Base-by-base conservation (phyloP, 2,329 filamentous ascomycete genomes). In the Cadophora luteo-olivacea region DNA sequence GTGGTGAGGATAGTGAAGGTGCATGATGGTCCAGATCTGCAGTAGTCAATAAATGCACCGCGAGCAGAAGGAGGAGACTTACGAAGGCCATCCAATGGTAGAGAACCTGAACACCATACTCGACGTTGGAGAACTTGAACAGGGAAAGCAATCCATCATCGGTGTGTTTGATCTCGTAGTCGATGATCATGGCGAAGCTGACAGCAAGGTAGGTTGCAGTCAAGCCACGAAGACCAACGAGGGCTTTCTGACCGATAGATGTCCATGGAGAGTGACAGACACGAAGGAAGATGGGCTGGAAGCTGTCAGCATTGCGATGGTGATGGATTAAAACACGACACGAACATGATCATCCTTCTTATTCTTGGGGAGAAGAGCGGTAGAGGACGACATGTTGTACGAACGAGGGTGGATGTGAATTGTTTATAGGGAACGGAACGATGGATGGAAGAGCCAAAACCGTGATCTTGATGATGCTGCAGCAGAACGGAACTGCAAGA, bases 241-340 rank as follows among this genome's bases (percentile, higher is more conserved):
- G 71, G 9, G 67, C 61, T 55, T 74, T 77, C 58, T 79, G 76
- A 22, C 72, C 69, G 22, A 80, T 72, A 25, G 25, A 65, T 48
- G 61, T 38, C 77, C 77, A 79, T 72, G 77, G 77, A 16, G 77
- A 77, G 66, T 79, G 77, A 69, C 76, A 79, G 62, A 76, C 73
- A 29, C 77, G 76, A 45, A 78, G 73, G 58, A 78, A 78, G 73
- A 78, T 78, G 45, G 77, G 72, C 72, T 78, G 51, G 8, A 33
- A 41, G 5, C 41, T 45, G 48, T 71, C 24, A 72, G 69, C n/a
- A 61, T 45, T 33, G n/a, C 33, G 45, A 11, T 52, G 61, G 16
- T 63, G 45, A 45, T 45, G 38, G 24, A 29, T 33, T 25, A 4
- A 9, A n/a, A 60, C 5, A 16, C 25, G 16, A 68, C 45, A 49